These are phyloP conservation scores for Corchorus capsularis DNA, from an alignment of 345 rosid species.

Conservation along the genomic window DNA sequence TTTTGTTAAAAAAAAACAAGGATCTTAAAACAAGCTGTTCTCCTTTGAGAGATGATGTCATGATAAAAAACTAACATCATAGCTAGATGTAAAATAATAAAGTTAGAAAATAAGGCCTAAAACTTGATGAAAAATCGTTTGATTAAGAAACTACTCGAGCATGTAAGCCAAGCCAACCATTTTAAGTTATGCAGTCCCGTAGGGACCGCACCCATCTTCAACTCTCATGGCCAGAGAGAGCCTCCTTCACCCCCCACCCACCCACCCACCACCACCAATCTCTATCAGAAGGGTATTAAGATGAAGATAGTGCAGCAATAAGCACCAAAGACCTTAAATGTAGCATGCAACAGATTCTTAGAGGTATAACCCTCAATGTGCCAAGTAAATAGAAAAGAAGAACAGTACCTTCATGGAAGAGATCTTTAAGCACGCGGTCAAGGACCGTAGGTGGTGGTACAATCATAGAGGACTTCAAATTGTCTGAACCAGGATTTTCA, in stretches of 20 bases:
- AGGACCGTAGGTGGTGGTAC: slow-evolving; percentile 82
- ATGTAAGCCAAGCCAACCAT: slow-evolving; percentile 4
- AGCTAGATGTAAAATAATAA: background rate
- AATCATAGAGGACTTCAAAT: slow-evolving; percentile 69
- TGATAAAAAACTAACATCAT: background rate
- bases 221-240: background rate
- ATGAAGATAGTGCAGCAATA: background rate
- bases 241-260: too few species aligned
- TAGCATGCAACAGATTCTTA: slow-evolving; percentile 13
- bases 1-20: background rate
- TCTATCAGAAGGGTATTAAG: background rate
- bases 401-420: slow-evolving; percentile 74
- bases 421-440: slow-evolving; percentile 93
- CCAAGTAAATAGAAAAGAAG: background rate
- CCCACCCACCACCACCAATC: too few species aligned
- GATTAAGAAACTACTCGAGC: slow-evolving; percentile 7
- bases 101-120: slow-evolving; percentile 4
- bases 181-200: too few species aligned
- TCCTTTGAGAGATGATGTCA: background rate
- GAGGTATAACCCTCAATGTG: background rate
- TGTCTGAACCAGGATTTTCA: slow-evolving; percentile 68
- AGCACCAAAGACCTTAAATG: background rate
- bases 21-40: background rate
- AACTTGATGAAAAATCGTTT: background rate
- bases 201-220: background rate